phyloP scores from a whole-genome alignment of 1,284 basidiomycete species.

The Trichosporon ovoides region DNA sequence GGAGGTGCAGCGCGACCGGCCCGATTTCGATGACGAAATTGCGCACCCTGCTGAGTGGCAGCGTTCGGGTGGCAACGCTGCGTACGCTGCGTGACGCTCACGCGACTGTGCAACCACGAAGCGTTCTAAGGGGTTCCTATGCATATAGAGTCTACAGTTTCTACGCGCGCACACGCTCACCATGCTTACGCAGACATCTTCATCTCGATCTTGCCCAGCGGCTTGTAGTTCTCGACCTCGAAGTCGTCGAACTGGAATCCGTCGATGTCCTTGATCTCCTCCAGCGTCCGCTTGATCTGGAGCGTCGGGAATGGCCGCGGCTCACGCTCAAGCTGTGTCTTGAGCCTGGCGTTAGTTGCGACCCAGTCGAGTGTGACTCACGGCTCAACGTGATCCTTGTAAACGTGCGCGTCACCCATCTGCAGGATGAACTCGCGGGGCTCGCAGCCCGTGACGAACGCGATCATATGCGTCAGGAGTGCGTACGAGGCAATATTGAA shows the following conservation, averaged over 20 bases:
- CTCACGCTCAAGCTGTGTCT: conserved; percentile 70
- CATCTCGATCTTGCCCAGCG: conserved; percentile 84
- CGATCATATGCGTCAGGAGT: conserved; percentile 93
- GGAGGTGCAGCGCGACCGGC: no score
- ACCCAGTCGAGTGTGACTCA: conserved; percentile 8
- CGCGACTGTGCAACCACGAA: no score
- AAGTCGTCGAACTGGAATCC: conserved; percentile 78
- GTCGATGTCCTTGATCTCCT: conserved; percentile 63
- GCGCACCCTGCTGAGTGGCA: no score
- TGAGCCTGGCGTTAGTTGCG: conserved; percentile 47
- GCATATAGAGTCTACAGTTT: no score
- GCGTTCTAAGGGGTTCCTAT: no score
- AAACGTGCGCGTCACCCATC: conserved; percentile 95
- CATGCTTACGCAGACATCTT: conserved; percentile 77
- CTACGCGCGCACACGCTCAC: no score
- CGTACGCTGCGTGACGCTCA: no score
- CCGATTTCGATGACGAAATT: no score
- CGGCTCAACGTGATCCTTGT: conserved; percentile 84
- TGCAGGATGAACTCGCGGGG: conserved; percentile 85
- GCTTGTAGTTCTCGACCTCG: conserved; percentile 77
- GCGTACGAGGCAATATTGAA: conserved; percentile 99
- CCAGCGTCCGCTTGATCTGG: conserved; percentile 60
- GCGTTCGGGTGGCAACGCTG: no score
- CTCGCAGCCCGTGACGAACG: conserved; percentile 77
- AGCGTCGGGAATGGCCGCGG: conserved; percentile 82